phyloP scores from a whole-genome alignment of 75 land plant species.

The Isoetes taiwanensis region DNA sequence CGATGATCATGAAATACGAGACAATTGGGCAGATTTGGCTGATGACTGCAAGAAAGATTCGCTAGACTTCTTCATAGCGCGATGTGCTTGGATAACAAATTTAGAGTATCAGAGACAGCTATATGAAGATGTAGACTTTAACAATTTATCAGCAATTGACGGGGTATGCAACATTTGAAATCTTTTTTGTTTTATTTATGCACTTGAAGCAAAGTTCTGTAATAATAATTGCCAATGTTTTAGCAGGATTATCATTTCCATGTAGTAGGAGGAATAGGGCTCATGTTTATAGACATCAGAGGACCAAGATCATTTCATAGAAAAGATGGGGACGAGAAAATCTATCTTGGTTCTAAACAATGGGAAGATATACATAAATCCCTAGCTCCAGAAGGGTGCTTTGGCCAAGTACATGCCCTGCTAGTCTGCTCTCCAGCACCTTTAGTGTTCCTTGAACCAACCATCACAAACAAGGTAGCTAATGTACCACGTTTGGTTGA shows the following conservation, averaged over 20 bases:
- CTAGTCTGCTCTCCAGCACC: constrained; percentile 5
- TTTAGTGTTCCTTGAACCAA: constrained; percentile 1
- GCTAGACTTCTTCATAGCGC: constrained; percentile 3
- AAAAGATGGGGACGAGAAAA: background rate
- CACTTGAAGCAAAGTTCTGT: background rate
- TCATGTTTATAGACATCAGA: background rate
- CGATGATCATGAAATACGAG: constrained; percentile 7
- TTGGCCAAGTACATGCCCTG: background rate
- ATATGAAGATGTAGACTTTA: background rate
- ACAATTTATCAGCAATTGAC: background rate
- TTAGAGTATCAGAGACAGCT: constrained; percentile 1
- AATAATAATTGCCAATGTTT: background rate
- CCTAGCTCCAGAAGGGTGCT: background rate
- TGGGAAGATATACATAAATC: background rate
- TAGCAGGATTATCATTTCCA: background rate
- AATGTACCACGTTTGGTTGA: constrained; percentile 1
- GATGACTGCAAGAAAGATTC: background rate
- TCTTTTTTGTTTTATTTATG: background rate
- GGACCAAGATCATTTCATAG: background rate
- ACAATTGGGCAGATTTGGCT: background rate
- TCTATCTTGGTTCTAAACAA: background rate
- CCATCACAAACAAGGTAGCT: background rate
- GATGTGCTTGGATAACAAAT: background rate
- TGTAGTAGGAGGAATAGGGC: background rate
- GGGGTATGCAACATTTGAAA: background rate